Evolutionary conservation across 495 filamentous ascomycete genomes (phyloP).

Genomic region (Articulospora tetracladia): DNA sequence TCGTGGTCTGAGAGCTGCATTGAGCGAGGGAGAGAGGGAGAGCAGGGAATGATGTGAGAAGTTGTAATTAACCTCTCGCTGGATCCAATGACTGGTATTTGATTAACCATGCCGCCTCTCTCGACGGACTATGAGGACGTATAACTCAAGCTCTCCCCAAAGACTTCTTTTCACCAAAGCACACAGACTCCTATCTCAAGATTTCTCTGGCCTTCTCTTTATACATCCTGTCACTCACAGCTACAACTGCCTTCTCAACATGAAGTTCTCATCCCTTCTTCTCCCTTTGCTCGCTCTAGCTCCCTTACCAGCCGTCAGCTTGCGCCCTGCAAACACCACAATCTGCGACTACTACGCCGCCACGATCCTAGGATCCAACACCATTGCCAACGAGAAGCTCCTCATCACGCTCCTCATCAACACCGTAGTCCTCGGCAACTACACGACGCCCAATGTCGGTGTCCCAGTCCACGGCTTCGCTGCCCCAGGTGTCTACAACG

Average conservation of each 20-base stretch:
- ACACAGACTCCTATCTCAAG: too few species aligned
- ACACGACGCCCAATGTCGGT: slow-evolving; percentile 40
- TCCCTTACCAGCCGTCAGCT: not conserved
- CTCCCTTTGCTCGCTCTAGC: slow-evolving; percentile 25
- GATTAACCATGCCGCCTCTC: too few species aligned
- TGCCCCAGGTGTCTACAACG: slow-evolving; percentile 36
- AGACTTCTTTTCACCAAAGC: too few species aligned
- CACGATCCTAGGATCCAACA: slow-evolving; percentile 41
- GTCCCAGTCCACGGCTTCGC: slow-evolving; percentile 44
- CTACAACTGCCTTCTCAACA: not conserved
- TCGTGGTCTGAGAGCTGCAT: too few species aligned
- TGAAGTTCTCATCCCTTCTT: not conserved
- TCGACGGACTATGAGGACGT: too few species aligned
- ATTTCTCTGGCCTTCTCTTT: too few species aligned
- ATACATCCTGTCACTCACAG: too few species aligned
- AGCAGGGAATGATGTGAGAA: too few species aligned
- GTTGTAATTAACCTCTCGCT: too few species aligned
- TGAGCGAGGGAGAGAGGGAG: too few species aligned
- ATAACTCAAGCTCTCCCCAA: too few species aligned
- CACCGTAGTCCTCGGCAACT: slow-evolving; percentile 48
- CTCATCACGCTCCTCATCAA: slow-evolving; percentile 47
- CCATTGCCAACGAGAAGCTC: slow-evolving; percentile 42
- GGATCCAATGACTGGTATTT: too few species aligned
- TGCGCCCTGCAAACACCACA: slow-evolving; percentile 30
- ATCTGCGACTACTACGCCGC: slow-evolving; percentile 48